Evolutionary conservation across 1,284 basidiomycete genomes (phyloP).

Genomic region (Apiotrichum gracile): DNA sequence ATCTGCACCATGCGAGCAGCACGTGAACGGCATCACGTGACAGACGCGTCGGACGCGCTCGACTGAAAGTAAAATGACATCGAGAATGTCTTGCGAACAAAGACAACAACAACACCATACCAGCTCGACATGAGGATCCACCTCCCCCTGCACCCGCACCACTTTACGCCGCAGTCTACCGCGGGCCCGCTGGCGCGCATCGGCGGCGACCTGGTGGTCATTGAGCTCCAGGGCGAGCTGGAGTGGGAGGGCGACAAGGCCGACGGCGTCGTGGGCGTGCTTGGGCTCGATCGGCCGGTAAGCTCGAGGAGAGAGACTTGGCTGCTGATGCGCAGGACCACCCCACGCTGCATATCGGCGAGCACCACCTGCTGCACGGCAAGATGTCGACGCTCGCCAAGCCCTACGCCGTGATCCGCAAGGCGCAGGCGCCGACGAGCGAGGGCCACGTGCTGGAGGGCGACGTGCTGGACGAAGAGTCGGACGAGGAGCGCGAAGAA

Average conservation of each 20-base stretch:
- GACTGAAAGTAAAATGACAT: not conserved
- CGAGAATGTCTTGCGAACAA: not conserved
- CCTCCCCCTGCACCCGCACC: conserved; percentile 38
- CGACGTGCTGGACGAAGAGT: conserved; percentile 19
- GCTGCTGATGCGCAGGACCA: conserved; percentile 54
- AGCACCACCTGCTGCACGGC: conserved; percentile 79
- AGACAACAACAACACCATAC: not conserved
- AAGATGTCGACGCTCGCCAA: conserved; percentile 69
- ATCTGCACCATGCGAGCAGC: too few species aligned
- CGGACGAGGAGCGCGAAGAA: conserved; percentile 19
- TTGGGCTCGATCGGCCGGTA: conserved; percentile 45
- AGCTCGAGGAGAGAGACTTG: too few species aligned
- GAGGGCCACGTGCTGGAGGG: conserved; percentile 4
- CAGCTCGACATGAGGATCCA: conserved; percentile 42
- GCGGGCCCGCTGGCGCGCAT: conserved; percentile 35
- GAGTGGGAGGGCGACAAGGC: conserved; percentile 51
- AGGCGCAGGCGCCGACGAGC: conserved; percentile 11
- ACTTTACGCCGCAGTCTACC: conserved; percentile 17
- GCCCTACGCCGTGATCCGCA: conserved; percentile 61
- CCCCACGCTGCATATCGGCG: conserved; percentile 69
- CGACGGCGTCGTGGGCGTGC: conserved; percentile 39
- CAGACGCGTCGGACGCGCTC: not conserved
- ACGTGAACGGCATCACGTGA: not conserved
- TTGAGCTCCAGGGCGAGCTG: conserved; percentile 49
- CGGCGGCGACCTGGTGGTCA: conserved; percentile 40